These are phyloP conservation scores for Santalum album DNA, from an alignment of 164 flowering plant species.

Conservation along the genomic window DNA sequence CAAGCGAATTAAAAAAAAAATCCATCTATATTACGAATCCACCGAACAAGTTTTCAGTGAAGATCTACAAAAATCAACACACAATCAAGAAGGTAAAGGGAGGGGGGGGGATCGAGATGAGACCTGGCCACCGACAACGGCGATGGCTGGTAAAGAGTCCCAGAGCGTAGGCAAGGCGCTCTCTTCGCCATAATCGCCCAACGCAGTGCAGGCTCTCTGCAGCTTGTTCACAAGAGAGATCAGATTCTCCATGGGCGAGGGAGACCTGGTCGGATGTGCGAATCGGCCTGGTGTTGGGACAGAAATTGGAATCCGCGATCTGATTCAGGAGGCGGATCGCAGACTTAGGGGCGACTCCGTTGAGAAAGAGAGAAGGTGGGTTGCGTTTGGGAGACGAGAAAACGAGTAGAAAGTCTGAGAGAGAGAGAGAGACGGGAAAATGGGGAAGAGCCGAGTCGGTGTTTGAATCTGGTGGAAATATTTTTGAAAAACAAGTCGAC, in stretches of 20 bases:
- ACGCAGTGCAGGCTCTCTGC: conserved; percentile 89
- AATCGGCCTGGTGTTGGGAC: too few species aligned
- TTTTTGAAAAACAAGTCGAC: too few species aligned
- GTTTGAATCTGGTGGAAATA: too few species aligned
- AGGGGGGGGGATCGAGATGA: neutral
- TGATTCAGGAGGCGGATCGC: too few species aligned
- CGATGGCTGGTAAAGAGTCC: conserved; percentile 92
- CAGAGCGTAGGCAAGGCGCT: conserved; percentile 82
- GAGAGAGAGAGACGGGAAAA: too few species aligned
- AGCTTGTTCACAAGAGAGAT: conserved; percentile 72
- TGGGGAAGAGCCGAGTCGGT: too few species aligned
- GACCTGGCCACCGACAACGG: conserved; percentile 99
- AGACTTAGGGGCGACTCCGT: too few species aligned
- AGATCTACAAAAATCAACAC: neutral
- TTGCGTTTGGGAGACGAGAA: too few species aligned
- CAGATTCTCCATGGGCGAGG: conserved; percentile 54
- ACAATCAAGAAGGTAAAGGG: neutral
- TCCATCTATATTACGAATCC: neutral
- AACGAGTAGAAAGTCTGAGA: too few species aligned
- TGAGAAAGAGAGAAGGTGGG: too few species aligned
- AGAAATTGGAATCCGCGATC: too few species aligned
- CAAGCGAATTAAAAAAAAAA: neutral
- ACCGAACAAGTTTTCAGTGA: neutral
- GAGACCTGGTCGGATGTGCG: too few species aligned
- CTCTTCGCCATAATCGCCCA: conserved; percentile 86